Base-by-base conservation (phyloP, 306 rosid genomes). In the Cercis canadensis region DNA sequence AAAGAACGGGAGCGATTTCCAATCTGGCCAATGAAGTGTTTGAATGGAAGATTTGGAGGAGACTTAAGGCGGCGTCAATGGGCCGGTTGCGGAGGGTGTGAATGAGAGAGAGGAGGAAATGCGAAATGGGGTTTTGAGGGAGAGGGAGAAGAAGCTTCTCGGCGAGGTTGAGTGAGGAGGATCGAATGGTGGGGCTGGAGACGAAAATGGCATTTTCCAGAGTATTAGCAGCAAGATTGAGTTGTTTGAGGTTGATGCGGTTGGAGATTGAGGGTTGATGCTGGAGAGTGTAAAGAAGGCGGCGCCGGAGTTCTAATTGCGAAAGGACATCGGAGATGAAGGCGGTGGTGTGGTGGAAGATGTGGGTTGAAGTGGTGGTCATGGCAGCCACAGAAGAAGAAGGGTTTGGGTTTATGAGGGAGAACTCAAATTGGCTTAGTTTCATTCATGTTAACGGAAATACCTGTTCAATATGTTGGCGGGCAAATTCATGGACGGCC, bases 1-100 rank as follows among this genome's bases (percentile, higher is more conserved):
- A 92, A 7, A 92, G 81, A n/a, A 8, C 1, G 1, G 98, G 89
- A 3, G 96, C 89, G 41, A 92, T 61, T 57, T 92, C 96, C 0
- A 83, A 84, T 31, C 98, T 74, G 12, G 96, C 87, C 16, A 84
- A 80, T 5, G 86, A 70, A 52, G 96, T 89, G 49, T 61, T 70
- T 4, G 75, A 52, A 21, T 49, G 44, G 78, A 90, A 92, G 57
- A 90, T 51, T 43, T 62, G 77, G 44, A 92, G 85, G 74, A 92
- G 78, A 55, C 65, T n/a, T 9, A 76, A 39, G 55, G 96, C 86
- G 43, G 96, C 81, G 18, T 88, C 78, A 16, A 58, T 32, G 0
- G 57, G 75, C 29, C 79, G 86, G 74, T 75, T 68, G 4, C 57
- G n/a, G 81, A 89, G 88, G 62, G 78, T 63, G 78, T 77, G 77